These are phyloP conservation scores for Paecilomyces fulvus DNA, from an alignment of 2,329 filamentous ascomycete species.

Conservation along the genomic window DNA sequence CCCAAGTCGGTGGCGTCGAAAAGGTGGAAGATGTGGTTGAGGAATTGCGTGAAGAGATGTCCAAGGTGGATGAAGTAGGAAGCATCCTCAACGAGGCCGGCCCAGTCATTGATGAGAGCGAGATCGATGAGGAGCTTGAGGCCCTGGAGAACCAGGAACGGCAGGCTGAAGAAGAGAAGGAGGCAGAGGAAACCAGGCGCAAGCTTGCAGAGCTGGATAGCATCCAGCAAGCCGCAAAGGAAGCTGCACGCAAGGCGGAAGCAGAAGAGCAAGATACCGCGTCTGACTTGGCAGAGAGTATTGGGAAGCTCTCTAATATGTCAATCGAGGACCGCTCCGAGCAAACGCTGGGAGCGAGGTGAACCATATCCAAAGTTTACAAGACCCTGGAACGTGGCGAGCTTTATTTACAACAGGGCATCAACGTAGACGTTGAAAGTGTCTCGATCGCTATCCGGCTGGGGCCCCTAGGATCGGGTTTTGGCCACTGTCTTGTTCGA, in stretches of 20 bases:
- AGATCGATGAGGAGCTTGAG: conserved; percentile 82
- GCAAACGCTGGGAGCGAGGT: not conserved
- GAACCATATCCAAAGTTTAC: not conserved
- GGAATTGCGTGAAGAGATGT: conserved; percentile 69
- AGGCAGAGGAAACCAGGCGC: conserved; percentile 40
- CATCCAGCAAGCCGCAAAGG: conserved; percentile 33
- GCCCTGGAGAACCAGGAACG: conserved; percentile 57
- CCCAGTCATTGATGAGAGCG: conserved; percentile 61
- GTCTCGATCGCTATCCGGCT: not conserved
- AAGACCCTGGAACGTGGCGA: not conserved
- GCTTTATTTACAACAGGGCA: conserved; percentile 1
- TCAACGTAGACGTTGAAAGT: not conserved
- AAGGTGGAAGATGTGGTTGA: conserved; percentile 69
- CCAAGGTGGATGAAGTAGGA: conserved; percentile 71
- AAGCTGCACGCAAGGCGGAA: conserved; percentile 24
- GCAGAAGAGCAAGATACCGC: conserved; percentile 20
- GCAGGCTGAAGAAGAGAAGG: conserved; percentile 40
- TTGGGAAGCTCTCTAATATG: conserved; percentile 33
- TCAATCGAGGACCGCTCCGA: conserved; percentile 28
- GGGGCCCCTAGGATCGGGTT: conserved; percentile 1
- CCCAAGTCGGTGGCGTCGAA: conserved; percentile 66
- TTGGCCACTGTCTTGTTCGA: not conserved
- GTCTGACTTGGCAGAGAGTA: conserved; percentile 28
- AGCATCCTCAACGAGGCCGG: conserved; percentile 62
- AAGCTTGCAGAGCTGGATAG: conserved; percentile 42